Evolutionary conservation across 1,284 basidiomycete species (phyloP), one percentile per base, ranked within the genome.

Genomic region (Apiotrichum mycotoxinovorans): DNA sequence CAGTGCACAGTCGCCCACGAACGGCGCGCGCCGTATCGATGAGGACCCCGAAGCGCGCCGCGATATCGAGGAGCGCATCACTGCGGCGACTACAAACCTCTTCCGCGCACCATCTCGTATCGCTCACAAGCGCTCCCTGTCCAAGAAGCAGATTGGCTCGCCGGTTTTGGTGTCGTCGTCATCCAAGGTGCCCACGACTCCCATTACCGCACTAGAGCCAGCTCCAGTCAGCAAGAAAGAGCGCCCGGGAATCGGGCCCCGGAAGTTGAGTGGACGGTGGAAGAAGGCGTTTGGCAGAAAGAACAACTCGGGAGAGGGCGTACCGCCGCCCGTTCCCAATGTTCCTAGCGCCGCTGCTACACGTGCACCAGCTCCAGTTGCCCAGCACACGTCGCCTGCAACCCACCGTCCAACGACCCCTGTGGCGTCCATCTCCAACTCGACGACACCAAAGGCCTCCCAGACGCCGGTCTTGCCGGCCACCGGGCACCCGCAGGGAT

Each of bases 61-160:
- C 51, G 74, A 76, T 49, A 74, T 75, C 26, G 72, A 76, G 52
- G 67, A 71, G 34, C 58, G 75, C 17, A 73, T 77, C 35, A 67
- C 70, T 1, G 66, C 67, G 18, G 75, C 75, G 5, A 77, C 73
- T 2, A 68, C 70, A 5, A 65, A 68, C 15, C 58, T 77, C 4
- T 66, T 75, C 51, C 66, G 73, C 11, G 67, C 70, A 1, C 70
- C 72, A 1, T 71, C 73, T 12, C 53, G 53, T 18, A 48, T 17
- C 10, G 56, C 56, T 11, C 55, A 60, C 54, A 63, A 63, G 51
- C 56, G 58, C 30, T 27, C 46, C 11, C 44, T 60, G 27, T 60
- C 58, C 26, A 59, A 58, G 50, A 53, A 67, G 9, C 61, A 56
- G 9, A 75, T 75, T 15, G 72, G 70, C 1, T 60, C 63, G 14